These are phyloP conservation scores for Malus asiatica DNA, from an alignment of 306 rosid species.

Conservation along the genomic window DNA sequence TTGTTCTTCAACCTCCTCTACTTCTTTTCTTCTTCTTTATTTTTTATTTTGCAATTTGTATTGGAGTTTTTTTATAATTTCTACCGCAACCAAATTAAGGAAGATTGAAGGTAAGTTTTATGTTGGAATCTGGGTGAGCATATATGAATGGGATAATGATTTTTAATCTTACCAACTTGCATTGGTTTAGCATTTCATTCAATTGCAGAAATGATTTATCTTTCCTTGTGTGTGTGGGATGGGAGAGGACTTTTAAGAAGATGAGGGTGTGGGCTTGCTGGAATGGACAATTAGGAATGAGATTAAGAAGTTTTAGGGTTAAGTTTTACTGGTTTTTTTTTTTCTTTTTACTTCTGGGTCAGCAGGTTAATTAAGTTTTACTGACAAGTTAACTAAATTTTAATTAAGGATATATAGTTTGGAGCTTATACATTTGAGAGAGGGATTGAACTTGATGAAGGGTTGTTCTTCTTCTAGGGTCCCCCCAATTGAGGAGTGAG, in stretches of 20 bases:
- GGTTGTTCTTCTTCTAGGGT: background rate
- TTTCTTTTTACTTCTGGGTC: no score
- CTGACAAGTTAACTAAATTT: background rate
- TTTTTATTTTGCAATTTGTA: background rate
- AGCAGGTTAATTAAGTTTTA: background rate
- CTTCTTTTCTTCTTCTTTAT: background rate
- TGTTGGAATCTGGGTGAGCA: background rate
- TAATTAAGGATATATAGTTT: background rate
- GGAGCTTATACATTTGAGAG: background rate
- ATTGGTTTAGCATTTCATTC: background rate
- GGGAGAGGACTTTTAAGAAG: background rate
- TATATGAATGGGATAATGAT: background rate
- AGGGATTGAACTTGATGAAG: slow-evolving; percentile 1
- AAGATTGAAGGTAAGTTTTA: background rate
- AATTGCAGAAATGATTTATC: background rate
- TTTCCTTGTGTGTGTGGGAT: background rate
- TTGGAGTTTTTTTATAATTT: background rate
- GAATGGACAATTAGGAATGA: background rate
- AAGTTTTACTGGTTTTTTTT: no score
- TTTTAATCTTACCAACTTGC: slow-evolving; percentile 2
- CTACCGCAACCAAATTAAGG: background rate
- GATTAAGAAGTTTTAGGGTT: no score
- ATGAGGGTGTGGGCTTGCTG: background rate
- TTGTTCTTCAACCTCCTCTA: background rate
- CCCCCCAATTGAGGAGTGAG: background rate